A percentile compares a stretch with the other conserved stretches of the same genome.
These are phyloP conservation scores for Papiliotrema flavescens DNA, from an alignment of 1,284 basidiomycete genomes.

Conservation along the genomic window DNA sequence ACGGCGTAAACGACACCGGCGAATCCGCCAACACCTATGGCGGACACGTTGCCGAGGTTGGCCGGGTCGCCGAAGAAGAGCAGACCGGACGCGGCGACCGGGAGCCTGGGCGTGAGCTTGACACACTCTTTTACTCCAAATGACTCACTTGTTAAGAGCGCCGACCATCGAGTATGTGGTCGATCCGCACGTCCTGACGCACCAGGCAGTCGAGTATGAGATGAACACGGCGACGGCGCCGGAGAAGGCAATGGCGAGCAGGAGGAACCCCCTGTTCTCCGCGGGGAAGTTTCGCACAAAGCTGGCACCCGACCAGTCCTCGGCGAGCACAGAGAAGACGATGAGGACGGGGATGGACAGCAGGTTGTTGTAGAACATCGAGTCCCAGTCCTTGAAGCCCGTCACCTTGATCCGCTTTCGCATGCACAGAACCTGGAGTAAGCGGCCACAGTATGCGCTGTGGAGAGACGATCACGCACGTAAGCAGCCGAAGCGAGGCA, in stretches of 20 bases:
- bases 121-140: too few relatives aligned
- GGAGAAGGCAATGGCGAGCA: slow-evolving; percentile 89
- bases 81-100: slow-evolving; percentile 94
- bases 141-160: slow-evolving; percentile 98
- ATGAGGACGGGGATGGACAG: slow-evolving; percentile 88
- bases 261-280: slow-evolving; percentile 71
- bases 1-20: slow-evolving; percentile 86
- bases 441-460: background rate
- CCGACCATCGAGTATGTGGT: slow-evolving; percentile 99
- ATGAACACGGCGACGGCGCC: slow-evolving; percentile 96
- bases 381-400: slow-evolving; percentile 99
- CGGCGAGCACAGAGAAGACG: slow-evolving; percentile 76
- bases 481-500: slow-evolving; percentile 89
- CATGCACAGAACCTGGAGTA: slow-evolving; percentile 81
- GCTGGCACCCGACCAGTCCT: slow-evolving; percentile 84
- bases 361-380: slow-evolving; percentile 99
- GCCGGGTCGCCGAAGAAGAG: slow-evolving; percentile 89
- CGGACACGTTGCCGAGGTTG: slow-evolving; percentile 81
- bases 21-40: slow-evolving; percentile 83
- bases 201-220: slow-evolving; percentile 98
- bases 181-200: slow-evolving; percentile 90
- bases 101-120: too few relatives aligned
- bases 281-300: slow-evolving; percentile 82
- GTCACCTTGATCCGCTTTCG: slow-evolving; percentile 94
- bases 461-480: slow-evolving; percentile 55